Base-by-base conservation (phyloP, 208 protist genomes). In the Trypanosoma grayi region DNA sequence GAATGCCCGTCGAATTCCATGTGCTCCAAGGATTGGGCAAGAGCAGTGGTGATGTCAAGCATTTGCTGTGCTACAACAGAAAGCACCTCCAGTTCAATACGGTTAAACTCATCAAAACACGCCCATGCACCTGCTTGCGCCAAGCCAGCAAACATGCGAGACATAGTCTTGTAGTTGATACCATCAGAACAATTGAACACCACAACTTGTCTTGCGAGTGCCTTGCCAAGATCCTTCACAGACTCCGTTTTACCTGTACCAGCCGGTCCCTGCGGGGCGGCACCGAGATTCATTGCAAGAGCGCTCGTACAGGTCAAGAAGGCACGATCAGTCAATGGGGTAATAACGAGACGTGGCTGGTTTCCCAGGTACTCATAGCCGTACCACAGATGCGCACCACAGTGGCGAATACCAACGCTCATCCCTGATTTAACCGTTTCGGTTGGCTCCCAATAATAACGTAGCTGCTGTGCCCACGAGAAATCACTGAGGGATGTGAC, bases 81-180 rank as follows among this genome's bases (percentile, higher is more conserved):
- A 13, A 98, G 85, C 63, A 99, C 97, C 79, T 98, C 97, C 14
- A 98, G 78, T 69, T 96, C 91, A 52, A 98, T 98, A 63, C 97
- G 85, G 73, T 98, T 99, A 83, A 98, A 98, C 79, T 99, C 97
- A 62, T 99, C 97, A 64, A 99, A 98, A 77, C 96, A 98, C 20
- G 94, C 94, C 94, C 93, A 99, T 60, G 94, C 90, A 57, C 94
- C 93, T 20, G 95, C 90, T 64, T 97, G 93, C 8, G 94, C 93
- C 10, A 98, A 75, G 13, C 97, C 97, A 46, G 97, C 94, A 76
- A 97, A 98, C 88, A 98, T 98, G 63, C 94, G 91, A 37, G 92
- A 96, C 91, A 98, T 96, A 27, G 90, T 97, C 67, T 89, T 93
- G 83, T 98, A 98, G 76, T 98, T 96, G 65, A 98, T 97, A 69